phyloP scores from a whole-genome alignment of 179 eudicot species.

The Pouteria campechiana region DNA sequence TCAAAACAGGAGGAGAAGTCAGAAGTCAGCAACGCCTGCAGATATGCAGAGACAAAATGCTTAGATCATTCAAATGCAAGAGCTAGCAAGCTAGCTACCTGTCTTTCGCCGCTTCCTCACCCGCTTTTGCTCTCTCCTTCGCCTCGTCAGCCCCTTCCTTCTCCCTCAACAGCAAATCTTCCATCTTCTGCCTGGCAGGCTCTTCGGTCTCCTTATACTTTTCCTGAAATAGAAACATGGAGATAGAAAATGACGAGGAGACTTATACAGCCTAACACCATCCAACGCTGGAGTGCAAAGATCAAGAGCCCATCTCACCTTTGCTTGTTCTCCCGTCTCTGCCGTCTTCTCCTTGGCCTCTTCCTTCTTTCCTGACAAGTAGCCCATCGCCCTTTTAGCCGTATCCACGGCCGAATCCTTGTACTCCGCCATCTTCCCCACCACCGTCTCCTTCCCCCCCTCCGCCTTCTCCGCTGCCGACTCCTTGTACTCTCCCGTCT shows the following conservation, averaged over 20 bases:
- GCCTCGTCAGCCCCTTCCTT: conserved; percentile 14
- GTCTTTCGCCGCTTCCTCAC: conserved; percentile 11
- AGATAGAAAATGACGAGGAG: neutral
- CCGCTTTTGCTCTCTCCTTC: conserved; percentile 7
- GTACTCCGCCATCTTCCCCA: conserved; percentile 23
- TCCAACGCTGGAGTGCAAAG: neutral
- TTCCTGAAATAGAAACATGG: conserved; percentile 15
- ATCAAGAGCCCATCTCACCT: conserved; percentile 27
- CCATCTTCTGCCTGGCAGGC: conserved; percentile 37
- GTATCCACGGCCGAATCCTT: conserved; percentile 51
- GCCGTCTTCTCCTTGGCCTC: conserved; percentile 32
- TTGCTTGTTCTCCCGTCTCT: conserved; percentile 34
- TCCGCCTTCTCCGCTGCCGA: conserved; percentile 16
- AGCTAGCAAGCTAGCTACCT: conserved; percentile 17
- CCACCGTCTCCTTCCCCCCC: conserved; percentile 46
- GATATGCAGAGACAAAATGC: too few relatives aligned
- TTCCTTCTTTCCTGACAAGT: conserved; percentile 54
- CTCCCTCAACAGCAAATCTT: conserved; percentile 26
- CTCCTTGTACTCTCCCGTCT: conserved; percentile 11
- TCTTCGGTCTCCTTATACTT: conserved; percentile 24
- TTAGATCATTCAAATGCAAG: neutral
- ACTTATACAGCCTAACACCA: neutral
- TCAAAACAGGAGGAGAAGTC: neutral
- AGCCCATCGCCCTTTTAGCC: conserved; percentile 55
- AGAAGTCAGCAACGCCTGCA: too few relatives aligned